Evolutionary conservation across 768 basidiomycete genomes (phyloP).

Genomic region (Kwoniella mangroviensis): DNA sequence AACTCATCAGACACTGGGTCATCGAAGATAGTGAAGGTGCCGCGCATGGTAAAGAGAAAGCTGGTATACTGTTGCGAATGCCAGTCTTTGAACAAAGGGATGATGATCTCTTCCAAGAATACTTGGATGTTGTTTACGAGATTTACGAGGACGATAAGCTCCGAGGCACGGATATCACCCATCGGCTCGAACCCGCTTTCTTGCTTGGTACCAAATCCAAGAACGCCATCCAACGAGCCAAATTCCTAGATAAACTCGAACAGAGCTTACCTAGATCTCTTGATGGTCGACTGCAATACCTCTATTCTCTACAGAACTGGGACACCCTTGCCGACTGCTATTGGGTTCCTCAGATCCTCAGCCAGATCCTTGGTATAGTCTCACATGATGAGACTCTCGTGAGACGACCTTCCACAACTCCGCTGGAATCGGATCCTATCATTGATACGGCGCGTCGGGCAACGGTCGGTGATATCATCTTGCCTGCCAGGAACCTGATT

Average conservation of each 20-base stretch:
- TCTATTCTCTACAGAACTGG: conserved; percentile 93
- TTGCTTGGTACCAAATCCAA: conserved; percentile 85
- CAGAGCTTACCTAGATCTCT: conserved; percentile 82
- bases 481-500: conserved; percentile 78
- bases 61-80: conserved; percentile 86
- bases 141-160: conserved; percentile 87
- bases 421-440: conserved; percentile 37
- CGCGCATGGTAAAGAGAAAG: conserved; percentile 79
- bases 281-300: conserved; percentile 79
- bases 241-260: conserved; percentile 89
- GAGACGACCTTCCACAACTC: conserved; percentile 17
- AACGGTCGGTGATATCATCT: conserved; percentile 64
- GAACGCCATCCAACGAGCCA: conserved; percentile 75
- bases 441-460: conserved; percentile 27
- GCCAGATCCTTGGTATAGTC: conserved; percentile 81
- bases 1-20: conserved; percentile 88
- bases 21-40: conserved; percentile 66
- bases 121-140: conserved; percentile 86
- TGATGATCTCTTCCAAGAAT: conserved; percentile 76
- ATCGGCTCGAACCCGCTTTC: conserved; percentile 89
- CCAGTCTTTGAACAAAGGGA: conserved; percentile 72
- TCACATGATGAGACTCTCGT: conserved; percentile 56
- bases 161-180: conserved; percentile 89
- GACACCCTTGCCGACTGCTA: conserved; percentile 87
- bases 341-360: conserved; percentile 90